A percentile compares a stretch with the other conserved stretches of the same genome.
These are phyloP conservation scores for Lithospermum erythrorhizon DNA, from an alignment of 257 asterid genomes.

Conservation along the genomic window DNA sequence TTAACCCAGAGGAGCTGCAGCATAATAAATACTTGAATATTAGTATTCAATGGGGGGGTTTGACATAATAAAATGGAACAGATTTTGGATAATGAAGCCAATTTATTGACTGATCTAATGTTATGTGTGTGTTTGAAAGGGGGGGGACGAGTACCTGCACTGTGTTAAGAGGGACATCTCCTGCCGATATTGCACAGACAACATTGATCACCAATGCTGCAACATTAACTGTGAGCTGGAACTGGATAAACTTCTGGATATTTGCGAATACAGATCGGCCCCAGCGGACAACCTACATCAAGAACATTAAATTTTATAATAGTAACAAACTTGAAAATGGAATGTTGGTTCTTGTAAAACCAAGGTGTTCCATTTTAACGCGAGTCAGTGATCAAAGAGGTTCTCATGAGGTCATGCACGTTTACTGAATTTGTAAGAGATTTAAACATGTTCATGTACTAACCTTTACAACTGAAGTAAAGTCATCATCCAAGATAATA, in stretches of 20 bases:
- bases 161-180: constrained; percentile 81
- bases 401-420: not conserved
- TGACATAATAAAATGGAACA: no score
- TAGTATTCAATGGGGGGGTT: no score
- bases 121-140: not conserved
- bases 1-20: constrained; percentile 93
- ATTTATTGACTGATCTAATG: no score
- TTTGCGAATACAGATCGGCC: constrained; percentile 97
- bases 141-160: constrained; percentile 54
- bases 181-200: constrained; percentile 76
- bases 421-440: constrained; percentile 1
- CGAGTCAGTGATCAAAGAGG: no score
- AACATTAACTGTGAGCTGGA: constrained; percentile 97
- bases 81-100: no score
- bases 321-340: not conserved
- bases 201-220: constrained; percentile 84
- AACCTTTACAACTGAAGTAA: constrained; percentile 88
- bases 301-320: constrained; percentile 6
- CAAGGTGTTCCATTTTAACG: not conserved
- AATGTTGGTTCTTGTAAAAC: not conserved
- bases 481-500: constrained; percentile 84
- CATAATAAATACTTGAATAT: not conserved
- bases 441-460: constrained; percentile 12
- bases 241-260: constrained; percentile 92
- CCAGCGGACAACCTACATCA: constrained; percentile 92